These are phyloP conservation scores for Helenozyma baotianmanensis DNA, from an alignment of 805 yeast species.

Conservation along the genomic window DNA sequence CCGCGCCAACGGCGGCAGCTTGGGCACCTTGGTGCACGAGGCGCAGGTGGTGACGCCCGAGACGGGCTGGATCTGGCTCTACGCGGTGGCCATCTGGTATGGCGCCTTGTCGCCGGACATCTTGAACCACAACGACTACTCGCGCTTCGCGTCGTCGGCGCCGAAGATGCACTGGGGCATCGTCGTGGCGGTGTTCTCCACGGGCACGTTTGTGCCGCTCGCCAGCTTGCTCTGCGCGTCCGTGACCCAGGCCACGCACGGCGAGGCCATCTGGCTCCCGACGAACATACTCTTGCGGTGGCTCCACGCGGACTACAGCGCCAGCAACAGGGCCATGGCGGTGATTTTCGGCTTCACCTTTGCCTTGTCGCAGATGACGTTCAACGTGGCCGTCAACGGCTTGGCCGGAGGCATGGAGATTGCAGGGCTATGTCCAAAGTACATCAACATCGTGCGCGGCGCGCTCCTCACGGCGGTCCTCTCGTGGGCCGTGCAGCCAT, in stretches of 20 bases:
- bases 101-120: conserved; percentile 16
- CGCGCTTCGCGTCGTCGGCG: conserved; percentile 3
- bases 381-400: conserved; percentile 22
- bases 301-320: conserved; percentile 7
- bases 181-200: neutral
- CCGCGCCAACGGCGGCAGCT: conserved; percentile 23
- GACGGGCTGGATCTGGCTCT: conserved; percentile 40
- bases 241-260: neutral
- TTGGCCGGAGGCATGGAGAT: conserved; percentile 49
- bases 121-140: conserved; percentile 7
- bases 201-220: conserved; percentile 10
- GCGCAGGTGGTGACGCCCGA: conserved; percentile 17
- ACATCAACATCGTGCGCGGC: conserved; percentile 43
- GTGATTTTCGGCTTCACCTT: neutral
- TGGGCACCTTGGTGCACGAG: no score
- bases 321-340: neutral
- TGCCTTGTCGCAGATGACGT: conserved; percentile 1
- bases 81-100: conserved; percentile 35
- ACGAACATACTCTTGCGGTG: neutral
- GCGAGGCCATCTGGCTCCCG: conserved; percentile 1
- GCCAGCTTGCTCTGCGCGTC: conserved; percentile 3
- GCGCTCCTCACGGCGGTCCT: conserved; percentile 21
- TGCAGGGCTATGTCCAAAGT: conserved; percentile 43
- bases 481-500: conserved; percentile 35
- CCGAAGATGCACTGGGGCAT: conserved; percentile 1